Evolutionary conservation across 1,284 basidiomycete species (phyloP).

Genomic region (Thecaphora thlaspeos): DNA sequence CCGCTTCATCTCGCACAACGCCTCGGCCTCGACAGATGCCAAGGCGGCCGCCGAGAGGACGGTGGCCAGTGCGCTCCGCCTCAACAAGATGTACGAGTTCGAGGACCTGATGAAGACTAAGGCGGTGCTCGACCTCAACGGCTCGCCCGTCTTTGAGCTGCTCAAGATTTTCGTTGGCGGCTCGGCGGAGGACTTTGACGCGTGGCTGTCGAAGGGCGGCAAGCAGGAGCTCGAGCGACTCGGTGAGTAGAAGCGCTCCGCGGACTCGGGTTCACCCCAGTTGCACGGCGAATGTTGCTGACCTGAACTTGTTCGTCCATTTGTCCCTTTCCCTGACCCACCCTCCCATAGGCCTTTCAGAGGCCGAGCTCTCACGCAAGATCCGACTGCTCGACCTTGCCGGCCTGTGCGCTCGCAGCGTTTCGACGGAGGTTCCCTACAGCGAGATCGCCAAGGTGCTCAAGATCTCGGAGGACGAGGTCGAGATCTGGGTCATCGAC

Average conservation of each 20-base stretch:
- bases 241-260: too few relatives aligned
- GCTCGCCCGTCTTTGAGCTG: slow-evolving; percentile 34
- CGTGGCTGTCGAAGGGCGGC: slow-evolving; percentile 23
- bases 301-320: neutral
- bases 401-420: slow-evolving; percentile 43
- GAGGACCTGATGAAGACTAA: slow-evolving; percentile 46
- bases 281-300: too few relatives aligned
- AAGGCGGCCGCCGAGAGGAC: slow-evolving; percentile 39
- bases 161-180: slow-evolving; percentile 52
- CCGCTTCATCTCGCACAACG: slow-evolving; percentile 41
- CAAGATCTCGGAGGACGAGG: slow-evolving; percentile 36
- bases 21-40: slow-evolving; percentile 4
- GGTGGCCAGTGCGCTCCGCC: slow-evolving; percentile 44
- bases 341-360: slow-evolving; percentile 8
- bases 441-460: slow-evolving; percentile 38
- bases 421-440: slow-evolving; percentile 51
- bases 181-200: slow-evolving; percentile 24
- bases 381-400: slow-evolving; percentile 54
- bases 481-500: slow-evolving; percentile 57
- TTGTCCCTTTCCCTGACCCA: too few relatives aligned
- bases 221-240: slow-evolving; percentile 22
- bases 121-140: slow-evolving; percentile 36
- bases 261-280: too few relatives aligned
- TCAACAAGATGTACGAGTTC: slow-evolving; percentile 53
- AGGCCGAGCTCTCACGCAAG: slow-evolving; percentile 41